Percentiles rank a stretch among this genome's conserved stretches.
Conservation (phyloP, 169 alveolate genomes). For the Cyclospora cayetanensis region DNA sequence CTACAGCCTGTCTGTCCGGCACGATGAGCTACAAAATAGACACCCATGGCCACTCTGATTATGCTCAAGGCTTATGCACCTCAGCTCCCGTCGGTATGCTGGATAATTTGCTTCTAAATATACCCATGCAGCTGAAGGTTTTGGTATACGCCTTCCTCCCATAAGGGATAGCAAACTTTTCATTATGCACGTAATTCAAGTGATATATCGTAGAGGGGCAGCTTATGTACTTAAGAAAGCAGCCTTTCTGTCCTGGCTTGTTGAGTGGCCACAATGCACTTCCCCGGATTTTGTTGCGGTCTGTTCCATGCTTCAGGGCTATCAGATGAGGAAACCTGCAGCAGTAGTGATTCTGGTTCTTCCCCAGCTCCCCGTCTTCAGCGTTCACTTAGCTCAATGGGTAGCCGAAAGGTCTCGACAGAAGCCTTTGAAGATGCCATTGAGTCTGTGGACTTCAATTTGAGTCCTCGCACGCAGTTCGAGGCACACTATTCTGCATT, state of each 20-base stretch:
- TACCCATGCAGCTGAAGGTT: too few relatives aligned
- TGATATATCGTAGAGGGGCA: too few relatives aligned
- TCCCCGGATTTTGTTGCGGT: too few relatives aligned
- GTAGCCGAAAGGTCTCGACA: conserved; percentile 39
- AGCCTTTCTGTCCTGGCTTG: too few relatives aligned
- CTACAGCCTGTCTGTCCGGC: conserved; percentile 7
- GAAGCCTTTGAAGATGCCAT: conserved; percentile 52
- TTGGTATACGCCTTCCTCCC: too few relatives aligned
- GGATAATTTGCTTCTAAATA: too few relatives aligned
- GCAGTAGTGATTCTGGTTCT: conserved; percentile 47
- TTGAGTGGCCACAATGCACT: too few relatives aligned
- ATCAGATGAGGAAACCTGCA: conserved; percentile 61
- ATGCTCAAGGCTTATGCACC: not conserved
- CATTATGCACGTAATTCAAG: too few relatives aligned
- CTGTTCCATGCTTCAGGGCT: not conserved
- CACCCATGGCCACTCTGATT: not conserved
- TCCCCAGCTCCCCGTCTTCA: conserved; percentile 35
- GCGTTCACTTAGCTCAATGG: conserved; percentile 32
- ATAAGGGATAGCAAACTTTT: too few relatives aligned
- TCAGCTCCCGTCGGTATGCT: conserved; percentile 18
- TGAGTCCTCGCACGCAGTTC: too few relatives aligned
- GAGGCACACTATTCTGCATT: too few relatives aligned
- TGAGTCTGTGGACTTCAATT: conserved; percentile 10
- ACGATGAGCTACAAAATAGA: not conserved
- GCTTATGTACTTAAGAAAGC: too few relatives aligned